Conservation (phyloP, 2,329 filamentous ascomycete genomes). For the Scedosporium apiospermum region DNA sequence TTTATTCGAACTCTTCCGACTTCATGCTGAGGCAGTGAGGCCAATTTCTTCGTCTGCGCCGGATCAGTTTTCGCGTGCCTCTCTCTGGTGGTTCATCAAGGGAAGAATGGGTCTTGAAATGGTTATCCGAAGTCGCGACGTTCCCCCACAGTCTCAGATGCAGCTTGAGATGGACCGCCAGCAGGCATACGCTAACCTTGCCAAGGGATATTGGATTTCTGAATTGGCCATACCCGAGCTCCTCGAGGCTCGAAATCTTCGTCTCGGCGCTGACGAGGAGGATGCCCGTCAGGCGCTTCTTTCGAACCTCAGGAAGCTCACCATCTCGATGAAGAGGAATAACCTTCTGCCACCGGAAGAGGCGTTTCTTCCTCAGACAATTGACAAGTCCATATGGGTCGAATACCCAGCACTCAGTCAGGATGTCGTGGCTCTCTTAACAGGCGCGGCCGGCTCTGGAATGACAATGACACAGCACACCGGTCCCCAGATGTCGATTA, state of each 20-base stretch:
- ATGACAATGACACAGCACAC: slow-evolving; percentile 37
- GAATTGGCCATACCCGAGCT: slow-evolving; percentile 44
- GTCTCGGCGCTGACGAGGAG: slow-evolving; percentile 36
- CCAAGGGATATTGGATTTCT: slow-evolving; percentile 78
- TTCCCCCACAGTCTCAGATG: slow-evolving; percentile 40
- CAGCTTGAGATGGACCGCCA: slow-evolving; percentile 48
- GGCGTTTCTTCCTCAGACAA: slow-evolving; percentile 61
- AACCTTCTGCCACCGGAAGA: slow-evolving; percentile 64
- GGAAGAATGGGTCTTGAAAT: slow-evolving; percentile 68
- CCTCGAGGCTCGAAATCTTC: slow-evolving; percentile 29
- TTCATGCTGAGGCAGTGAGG: slow-evolving; percentile 66
- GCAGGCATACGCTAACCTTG: slow-evolving; percentile 77
- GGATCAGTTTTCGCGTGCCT: slow-evolving; percentile 60
- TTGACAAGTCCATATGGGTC: slow-evolving; percentile 76
- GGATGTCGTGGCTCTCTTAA: slow-evolving; percentile 61
- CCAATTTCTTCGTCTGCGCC: slow-evolving; percentile 55
- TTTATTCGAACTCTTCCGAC: slow-evolving; percentile 64
- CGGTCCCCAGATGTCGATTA: slow-evolving; percentile 37
- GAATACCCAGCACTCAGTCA: slow-evolving; percentile 65
- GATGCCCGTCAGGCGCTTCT: slow-evolving; percentile 46
- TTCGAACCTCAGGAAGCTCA: slow-evolving; percentile 61
- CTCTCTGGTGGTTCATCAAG: slow-evolving; percentile 83
- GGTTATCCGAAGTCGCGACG: slow-evolving; percentile 56
- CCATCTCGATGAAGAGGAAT: slow-evolving; percentile 77
- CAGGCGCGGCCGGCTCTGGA: slow-evolving; percentile 46